Evolutionary conservation across 768 basidiomycete genomes (phyloP).

Genomic region (Lentinula aciculospora): DNA sequence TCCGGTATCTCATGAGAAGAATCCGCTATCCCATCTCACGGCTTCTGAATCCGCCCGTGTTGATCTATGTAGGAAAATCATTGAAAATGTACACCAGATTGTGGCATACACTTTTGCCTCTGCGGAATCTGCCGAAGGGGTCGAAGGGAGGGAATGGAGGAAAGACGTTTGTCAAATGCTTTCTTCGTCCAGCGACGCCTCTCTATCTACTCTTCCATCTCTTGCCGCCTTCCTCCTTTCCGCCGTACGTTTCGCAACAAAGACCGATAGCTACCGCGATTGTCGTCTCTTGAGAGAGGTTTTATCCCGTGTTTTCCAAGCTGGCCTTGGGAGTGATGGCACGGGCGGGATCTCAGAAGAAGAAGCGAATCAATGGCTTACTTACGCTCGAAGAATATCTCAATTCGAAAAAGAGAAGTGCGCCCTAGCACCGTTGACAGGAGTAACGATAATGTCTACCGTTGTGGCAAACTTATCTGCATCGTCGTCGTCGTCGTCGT

Average conservation of each 20-base stretch:
- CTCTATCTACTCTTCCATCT: background rate
- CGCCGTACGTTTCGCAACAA: constrained; percentile 22
- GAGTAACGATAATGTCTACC: background rate
- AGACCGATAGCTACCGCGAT: constrained; percentile 46
- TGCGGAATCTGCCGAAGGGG: constrained; percentile 38
- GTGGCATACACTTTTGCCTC: constrained; percentile 60
- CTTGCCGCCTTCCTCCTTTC: constrained; percentile 24
- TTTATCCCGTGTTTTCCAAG: constrained; percentile 46
- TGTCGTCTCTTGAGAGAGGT: constrained; percentile 55
- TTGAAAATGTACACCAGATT: constrained; percentile 43
- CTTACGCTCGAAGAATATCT: constrained; percentile 59
- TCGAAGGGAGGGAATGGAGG: constrained; percentile 37
- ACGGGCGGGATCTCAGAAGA: constrained; percentile 44
- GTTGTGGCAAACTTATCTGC: background rate
- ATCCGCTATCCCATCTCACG: background rate
- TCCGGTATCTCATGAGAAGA: constrained; percentile 19
- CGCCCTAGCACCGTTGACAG: background rate
- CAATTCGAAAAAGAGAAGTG: constrained; percentile 42
- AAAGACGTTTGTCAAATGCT: constrained; percentile 13
- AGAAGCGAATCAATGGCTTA: constrained; percentile 78
- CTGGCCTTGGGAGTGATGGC: background rate
- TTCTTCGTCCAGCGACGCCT: background rate
- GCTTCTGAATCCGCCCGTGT: background rate
- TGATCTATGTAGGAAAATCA: constrained; percentile 30
- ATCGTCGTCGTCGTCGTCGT: background rate